Base-by-base conservation (phyloP, 1,284 basidiomycete genomes). In the Apiotrichum sp. region DNA sequence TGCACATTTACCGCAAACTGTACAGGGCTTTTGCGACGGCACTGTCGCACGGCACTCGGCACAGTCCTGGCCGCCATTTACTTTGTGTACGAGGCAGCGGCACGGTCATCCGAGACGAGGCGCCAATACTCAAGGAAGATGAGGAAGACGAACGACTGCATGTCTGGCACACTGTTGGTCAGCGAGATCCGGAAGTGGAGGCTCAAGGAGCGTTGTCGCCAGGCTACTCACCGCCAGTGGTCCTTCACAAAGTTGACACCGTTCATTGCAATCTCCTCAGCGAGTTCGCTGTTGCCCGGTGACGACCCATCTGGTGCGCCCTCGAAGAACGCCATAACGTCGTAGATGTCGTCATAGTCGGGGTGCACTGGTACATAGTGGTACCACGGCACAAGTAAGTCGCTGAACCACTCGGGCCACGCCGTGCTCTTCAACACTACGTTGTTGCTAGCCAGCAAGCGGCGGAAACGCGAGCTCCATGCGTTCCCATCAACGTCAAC, bases 401-500 rank as follows among this genome's bases (percentile, higher is more conserved):
- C 65, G 45, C 62, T 57, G 58, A 65, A 67, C 67, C 65, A 71
- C 59, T 71, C 69, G 39, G 64, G 63, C 43, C 64, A 74, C 33
- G 70, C 50, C 10, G 70, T 73, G 52, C 66, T 70, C 61, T 75
- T 75, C 8, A 75, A 36, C 1, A 74, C 66, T 8, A 72, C 69
- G 32, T 70, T 70, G 52, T 68, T 67, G 36, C 66, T 60, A 2
- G 59, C 53, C 36, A 78, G 57, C 38, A 76, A 52, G 34, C 77
- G 67, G 45, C 72, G 56, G 58, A 74, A 75, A 11, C 75, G 62
- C 43, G 71, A 73, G 52, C 67, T 70, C 78, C 76, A 79, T 2
- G 74, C 77, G 51, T 78, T 78, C 3, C 78, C 78, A 56, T 79
- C 78, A 9, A 78, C 69, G 56, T 79, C 78, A 34, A 78, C 57